Evolutionary conservation across 2,329 filamentous ascomycete species (phyloP).

Genomic region (Fusarium devonianum): DNA sequence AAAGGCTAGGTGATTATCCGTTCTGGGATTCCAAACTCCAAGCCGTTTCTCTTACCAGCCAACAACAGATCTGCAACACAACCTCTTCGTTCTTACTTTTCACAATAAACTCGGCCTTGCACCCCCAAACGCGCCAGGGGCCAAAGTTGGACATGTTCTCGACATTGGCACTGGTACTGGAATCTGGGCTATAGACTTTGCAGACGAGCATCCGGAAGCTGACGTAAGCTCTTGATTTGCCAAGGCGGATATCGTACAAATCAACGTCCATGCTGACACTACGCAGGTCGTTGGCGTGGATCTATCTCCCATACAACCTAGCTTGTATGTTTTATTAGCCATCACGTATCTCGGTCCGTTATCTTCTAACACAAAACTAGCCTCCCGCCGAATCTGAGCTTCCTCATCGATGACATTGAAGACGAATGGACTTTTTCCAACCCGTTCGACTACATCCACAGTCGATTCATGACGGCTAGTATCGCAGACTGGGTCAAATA

Average conservation of each 20-base stretch:
- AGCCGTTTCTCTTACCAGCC: background rate
- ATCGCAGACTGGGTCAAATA: too few relatives aligned
- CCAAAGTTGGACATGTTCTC: background rate
- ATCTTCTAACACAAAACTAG: too few relatives aligned
- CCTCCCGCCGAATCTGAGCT: too few relatives aligned
- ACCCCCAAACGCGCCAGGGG: background rate
- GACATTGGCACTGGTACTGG: slow-evolving; percentile 13
- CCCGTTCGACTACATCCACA: too few relatives aligned
- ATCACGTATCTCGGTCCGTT: background rate
- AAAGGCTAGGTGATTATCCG: slow-evolving; percentile 7
- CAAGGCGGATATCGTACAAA: rapidly evolving
- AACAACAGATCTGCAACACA: slow-evolving; percentile 13
- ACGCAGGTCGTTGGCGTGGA: slow-evolving; percentile 18
- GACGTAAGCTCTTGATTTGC: background rate
- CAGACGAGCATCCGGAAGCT: slow-evolving; percentile 21
- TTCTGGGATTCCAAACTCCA: background rate
- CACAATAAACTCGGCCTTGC: slow-evolving; percentile 11
- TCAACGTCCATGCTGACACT: background rate
- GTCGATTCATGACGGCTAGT: too few relatives aligned
- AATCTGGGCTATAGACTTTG: slow-evolving; percentile 19
- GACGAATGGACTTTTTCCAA: too few relatives aligned
- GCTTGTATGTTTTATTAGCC: background rate
- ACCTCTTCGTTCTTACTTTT: slow-evolving; percentile 10
- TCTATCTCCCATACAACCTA: slow-evolving; percentile 27
- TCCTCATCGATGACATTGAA: too few relatives aligned